These are phyloP conservation scores for Blastomyces parvus DNA, from an alignment of 2,329 filamentous ascomycete species.

Conservation along the genomic window DNA sequence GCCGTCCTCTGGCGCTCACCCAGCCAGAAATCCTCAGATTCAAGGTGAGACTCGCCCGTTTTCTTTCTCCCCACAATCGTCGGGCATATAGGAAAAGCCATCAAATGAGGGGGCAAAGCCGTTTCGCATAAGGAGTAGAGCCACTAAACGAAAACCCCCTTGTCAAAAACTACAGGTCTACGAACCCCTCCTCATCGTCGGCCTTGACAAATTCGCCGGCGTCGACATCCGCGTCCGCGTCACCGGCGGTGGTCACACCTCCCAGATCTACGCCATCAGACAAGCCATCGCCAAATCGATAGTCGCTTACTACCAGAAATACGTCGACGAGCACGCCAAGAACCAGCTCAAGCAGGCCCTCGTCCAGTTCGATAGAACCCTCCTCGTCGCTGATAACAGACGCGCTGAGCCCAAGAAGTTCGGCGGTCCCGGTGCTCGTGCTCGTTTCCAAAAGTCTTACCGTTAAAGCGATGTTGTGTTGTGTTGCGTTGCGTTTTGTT, in stretches of 20 bases:
- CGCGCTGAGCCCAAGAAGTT: conserved; percentile 98
- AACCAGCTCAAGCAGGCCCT: conserved; percentile 97
- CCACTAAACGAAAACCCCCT: not conserved
- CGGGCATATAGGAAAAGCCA: not conserved
- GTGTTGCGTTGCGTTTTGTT: not conserved
- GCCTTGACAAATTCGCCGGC: conserved; percentile 91
- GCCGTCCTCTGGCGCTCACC: conserved; percentile 84
- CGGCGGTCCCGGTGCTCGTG: conserved; percentile 73
- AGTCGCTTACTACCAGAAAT: conserved; percentile 99
- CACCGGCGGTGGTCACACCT: conserved; percentile 93
- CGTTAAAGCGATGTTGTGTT: conserved; percentile 54
- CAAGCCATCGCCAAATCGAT: conserved; percentile 98
- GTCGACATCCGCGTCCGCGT: conserved; percentile 98
- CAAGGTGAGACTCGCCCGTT: conserved; percentile 53
- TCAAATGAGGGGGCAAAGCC: not conserved
- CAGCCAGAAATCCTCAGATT: conserved; percentile 96
- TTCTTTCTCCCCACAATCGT: not conserved
- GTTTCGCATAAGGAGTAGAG: not conserved
- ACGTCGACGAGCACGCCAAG: conserved; percentile 99
- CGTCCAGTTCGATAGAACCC: conserved; percentile 89
- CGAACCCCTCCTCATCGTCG: conserved; percentile 95
- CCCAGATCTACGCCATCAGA: conserved; percentile 95
- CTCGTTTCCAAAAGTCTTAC: conserved; percentile 99
- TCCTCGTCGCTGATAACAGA: conserved; percentile 98
- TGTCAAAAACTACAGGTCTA: conserved; percentile 57